Conservation (phyloP, 352 stramenopile genomes). For the Globisporangium parvum region DNA sequence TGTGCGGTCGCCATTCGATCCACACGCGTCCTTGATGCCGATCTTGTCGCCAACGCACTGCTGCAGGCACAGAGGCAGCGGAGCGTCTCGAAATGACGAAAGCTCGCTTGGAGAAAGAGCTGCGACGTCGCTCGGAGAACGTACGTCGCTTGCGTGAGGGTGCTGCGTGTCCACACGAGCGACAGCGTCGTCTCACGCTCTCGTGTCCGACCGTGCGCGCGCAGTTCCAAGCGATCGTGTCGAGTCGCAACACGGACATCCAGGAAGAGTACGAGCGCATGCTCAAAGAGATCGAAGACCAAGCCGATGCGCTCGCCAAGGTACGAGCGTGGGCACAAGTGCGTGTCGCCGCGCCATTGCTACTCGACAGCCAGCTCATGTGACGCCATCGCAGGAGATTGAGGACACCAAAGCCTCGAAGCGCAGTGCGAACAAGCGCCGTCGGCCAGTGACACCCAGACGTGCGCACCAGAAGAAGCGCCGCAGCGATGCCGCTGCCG, state of each 20-base stretch:
- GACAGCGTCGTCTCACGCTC: not conserved
- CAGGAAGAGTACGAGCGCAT: slow-evolving; percentile 74
- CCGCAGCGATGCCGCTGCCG: not conserved
- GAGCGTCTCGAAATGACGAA: slow-evolving; percentile 67
- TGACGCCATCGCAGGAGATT: slow-evolving; percentile 31
- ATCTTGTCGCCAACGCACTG: not conserved
- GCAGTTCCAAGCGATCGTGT: slow-evolving; percentile 59
- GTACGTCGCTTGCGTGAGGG: slow-evolving; percentile 7
- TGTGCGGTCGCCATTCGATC: not conserved
- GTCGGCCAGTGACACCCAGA: not conserved
- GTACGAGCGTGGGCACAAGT: not conserved
- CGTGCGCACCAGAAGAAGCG: slow-evolving; percentile 23
- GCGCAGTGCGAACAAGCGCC: slow-evolving; percentile 10
- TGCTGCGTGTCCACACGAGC: not conserved
- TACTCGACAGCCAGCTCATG: too few species aligned
- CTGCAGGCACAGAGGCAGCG: slow-evolving; percentile 39
- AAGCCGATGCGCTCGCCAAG: slow-evolving; percentile 32
- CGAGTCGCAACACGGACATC: slow-evolving; percentile 64
- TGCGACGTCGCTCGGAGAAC: slow-evolving; percentile 43
- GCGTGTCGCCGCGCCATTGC: not conserved
- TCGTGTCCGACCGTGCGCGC: not conserved
- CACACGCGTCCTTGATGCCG: not conserved
- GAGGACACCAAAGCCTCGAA: slow-evolving; percentile 17
- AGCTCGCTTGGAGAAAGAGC: slow-evolving; percentile 54
- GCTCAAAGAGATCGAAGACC: slow-evolving; percentile 67